phyloP scores from a whole-genome alignment of 2,329 filamentous ascomycete species.

The Pseudogymnoascus sp. region DNA sequence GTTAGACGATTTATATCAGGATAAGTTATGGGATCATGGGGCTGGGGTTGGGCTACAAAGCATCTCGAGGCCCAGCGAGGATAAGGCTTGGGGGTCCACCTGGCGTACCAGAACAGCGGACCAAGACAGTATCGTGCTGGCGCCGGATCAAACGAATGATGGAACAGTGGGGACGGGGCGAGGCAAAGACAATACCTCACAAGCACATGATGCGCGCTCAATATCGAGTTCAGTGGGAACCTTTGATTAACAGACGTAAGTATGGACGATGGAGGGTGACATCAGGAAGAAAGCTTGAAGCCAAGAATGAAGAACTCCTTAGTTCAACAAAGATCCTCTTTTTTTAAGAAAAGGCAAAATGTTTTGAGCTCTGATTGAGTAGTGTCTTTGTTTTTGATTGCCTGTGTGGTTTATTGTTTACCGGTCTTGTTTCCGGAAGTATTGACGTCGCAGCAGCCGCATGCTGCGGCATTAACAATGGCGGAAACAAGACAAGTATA shows the following conservation, averaged over 20 bases:
- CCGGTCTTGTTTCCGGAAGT: background rate
- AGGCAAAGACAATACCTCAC: background rate
- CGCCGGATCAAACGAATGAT: background rate
- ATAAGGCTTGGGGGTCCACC: background rate
- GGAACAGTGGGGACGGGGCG: too few relatives aligned
- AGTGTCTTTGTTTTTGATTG: background rate
- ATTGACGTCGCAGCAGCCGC: background rate
- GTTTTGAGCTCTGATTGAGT: background rate
- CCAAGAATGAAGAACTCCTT: slow-evolving; percentile 15
- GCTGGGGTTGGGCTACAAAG: background rate
- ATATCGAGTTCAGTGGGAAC: background rate
- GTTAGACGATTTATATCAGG: background rate
- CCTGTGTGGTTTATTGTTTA: background rate
- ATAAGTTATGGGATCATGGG: background rate
- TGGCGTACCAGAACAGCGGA: background rate
- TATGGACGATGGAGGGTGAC: background rate
- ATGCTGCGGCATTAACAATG: background rate
- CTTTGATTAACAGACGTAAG: background rate
- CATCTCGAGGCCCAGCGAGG: background rate
- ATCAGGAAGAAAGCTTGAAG: background rate
- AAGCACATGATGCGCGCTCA: background rate
- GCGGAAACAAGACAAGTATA: background rate
- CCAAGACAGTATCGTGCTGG: background rate
- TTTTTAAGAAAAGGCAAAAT: background rate
- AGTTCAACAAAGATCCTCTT: slow-evolving; percentile 17